Conservation (phyloP, 73 alveolate species). For the Tetrahymena thermophila region DNA sequence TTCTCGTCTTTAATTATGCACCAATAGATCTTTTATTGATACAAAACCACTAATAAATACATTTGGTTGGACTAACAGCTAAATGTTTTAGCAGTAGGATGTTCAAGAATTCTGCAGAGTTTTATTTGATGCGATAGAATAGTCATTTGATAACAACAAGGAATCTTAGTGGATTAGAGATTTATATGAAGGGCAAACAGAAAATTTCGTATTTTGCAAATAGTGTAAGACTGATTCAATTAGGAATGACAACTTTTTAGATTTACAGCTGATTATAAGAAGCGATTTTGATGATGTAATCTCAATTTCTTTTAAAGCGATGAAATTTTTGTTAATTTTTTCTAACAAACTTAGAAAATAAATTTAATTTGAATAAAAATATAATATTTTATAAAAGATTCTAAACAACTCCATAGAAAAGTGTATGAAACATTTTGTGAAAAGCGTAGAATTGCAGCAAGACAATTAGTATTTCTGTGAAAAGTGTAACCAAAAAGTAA, state of each 20-base stretch:
- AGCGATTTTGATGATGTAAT: constrained; percentile 60
- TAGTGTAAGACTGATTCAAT: constrained; percentile 76
- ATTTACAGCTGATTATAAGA: constrained; percentile 73
- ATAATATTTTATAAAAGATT: neutral
- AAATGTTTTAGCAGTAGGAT: constrained; percentile 53
- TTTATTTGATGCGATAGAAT: constrained; percentile 85
- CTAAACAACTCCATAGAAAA: constrained; percentile 66
- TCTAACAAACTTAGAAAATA: too few relatives aligned
- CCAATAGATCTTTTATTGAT: constrained; percentile 28
- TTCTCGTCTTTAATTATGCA: constrained; percentile 54
- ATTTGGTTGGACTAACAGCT: constrained; percentile 46
- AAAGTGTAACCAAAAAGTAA: constrained; percentile 70
- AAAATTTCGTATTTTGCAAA: constrained; percentile 63
- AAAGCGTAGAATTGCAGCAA: constrained; percentile 73
- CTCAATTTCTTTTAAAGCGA: neutral
- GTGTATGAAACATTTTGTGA: constrained; percentile 81
- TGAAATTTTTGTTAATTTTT: too few relatives aligned
- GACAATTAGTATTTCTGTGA: constrained; percentile 79
- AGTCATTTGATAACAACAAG: constrained; percentile 52
- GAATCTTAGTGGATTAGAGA: constrained; percentile 53
- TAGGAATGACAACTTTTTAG: constrained; percentile 58
- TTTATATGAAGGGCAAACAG: constrained; percentile 69
- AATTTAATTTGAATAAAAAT: neutral
- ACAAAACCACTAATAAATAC: constrained; percentile 55
- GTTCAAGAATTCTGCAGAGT: constrained; percentile 81